Evolutionary conservation across 2,329 filamentous ascomycete species (phyloP).

Genomic region (Colletotrichum shisoi): DNA sequence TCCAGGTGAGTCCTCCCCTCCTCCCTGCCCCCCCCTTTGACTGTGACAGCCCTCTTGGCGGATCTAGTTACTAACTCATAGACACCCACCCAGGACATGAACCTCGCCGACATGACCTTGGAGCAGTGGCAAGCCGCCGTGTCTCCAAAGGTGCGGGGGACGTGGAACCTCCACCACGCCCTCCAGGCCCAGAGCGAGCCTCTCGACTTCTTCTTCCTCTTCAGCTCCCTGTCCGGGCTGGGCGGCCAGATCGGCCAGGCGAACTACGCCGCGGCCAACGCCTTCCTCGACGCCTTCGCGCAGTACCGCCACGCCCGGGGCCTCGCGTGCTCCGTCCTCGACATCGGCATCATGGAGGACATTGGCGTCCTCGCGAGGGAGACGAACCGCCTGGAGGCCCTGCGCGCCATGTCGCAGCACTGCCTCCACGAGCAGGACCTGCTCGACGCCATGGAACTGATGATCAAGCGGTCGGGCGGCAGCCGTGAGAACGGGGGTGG

Average conservation of each 20-base stretch:
- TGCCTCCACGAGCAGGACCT: slow-evolving; percentile 41
- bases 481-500: background rate
- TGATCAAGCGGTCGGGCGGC: slow-evolving; percentile 20
- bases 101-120: slow-evolving; percentile 50
- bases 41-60: no score
- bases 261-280: slow-evolving; percentile 54
- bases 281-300: slow-evolving; percentile 53
- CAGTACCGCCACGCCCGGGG: slow-evolving; percentile 48
- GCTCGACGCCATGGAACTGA: slow-evolving; percentile 36
- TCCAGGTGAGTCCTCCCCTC: slow-evolving; percentile 31
- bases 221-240: slow-evolving; percentile 49
- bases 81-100: slow-evolving; percentile 23
- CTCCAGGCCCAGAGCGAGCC: slow-evolving; percentile 33
- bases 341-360: slow-evolving; percentile 52
- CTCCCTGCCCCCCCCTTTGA: no score
- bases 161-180: slow-evolving; percentile 54
- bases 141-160: slow-evolving; percentile 53
- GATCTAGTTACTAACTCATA: background rate
- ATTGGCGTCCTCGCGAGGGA: slow-evolving; percentile 49
- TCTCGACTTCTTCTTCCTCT: slow-evolving; percentile 52
- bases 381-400: slow-evolving; percentile 31
- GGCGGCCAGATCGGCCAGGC: slow-evolving; percentile 50
- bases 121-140: slow-evolving; percentile 50
- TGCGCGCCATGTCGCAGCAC: slow-evolving; percentile 27
- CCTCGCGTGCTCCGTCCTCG: slow-evolving; percentile 51